Base-by-base conservation (phyloP, 768 basidiomycete species). In the Leccinum disarticulatum region DNA sequence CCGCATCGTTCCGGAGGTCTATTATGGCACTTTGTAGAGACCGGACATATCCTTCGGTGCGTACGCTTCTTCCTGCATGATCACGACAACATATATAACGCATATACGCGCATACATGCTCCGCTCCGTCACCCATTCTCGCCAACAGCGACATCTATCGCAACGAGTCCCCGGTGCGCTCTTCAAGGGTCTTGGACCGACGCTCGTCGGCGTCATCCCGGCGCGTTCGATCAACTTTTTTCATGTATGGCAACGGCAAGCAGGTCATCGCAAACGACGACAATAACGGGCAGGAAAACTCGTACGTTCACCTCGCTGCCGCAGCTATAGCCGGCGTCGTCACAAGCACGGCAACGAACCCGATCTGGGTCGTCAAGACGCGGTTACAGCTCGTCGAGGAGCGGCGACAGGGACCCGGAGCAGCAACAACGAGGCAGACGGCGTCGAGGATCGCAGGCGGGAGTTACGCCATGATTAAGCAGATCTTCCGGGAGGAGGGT, bases 301-400 rank as follows among this genome's bases (percentile, higher is more conserved):
- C 90, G 0, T 85, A 81, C 62, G 88, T 99, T 0, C 95, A 98
- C 72, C 86, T 98, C 25, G 61, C 79, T 1, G 91, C 96, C 0
- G 97, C 95, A 1, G 90, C 92, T 0, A 69, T 87, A 10, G 96
- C 96, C 1, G 95, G 96, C 1, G 78, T 98, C 64, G 79, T 81
- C 33, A 99, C 97, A 0, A 85, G 95, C 5, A 88, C 93, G 0
- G 93, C 86, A 11, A 98, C 97, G 22, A 99, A 99, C 73, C 97
- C 97, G 0, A 96, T 99, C 27, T 99, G 97, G 97, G 97, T 99
- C 51, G 93, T 99, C 61, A 99, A 98, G 75, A 99, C 97, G 48
- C 87, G 96, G 7, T 68, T 99, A 56, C 97, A 99, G 70, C 84
- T 99, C 15, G 77, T 75, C 3, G 74, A 79, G 19, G 69, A 70